Evolutionary conservation across 441 rosid genomes (phyloP).

Genomic region (Gossypium davidsonii): DNA sequence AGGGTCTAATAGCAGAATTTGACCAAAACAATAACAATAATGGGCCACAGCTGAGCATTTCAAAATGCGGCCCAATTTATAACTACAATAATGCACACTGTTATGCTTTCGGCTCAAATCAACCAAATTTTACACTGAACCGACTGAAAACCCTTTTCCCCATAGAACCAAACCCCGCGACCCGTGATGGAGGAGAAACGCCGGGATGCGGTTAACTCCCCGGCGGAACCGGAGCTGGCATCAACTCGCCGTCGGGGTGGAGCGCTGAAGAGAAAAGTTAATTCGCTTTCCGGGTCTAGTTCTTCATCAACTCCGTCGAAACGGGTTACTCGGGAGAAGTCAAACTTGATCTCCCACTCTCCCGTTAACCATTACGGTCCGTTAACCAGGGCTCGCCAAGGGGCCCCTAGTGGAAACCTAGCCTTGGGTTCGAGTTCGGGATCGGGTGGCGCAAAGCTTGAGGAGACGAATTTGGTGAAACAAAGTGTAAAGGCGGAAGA

Average conservation of each 20-base stretch:
- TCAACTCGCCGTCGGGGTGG: constrained; percentile 70
- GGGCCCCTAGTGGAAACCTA: constrained; percentile 37
- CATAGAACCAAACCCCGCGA: not conserved
- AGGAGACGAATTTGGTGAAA: constrained; percentile 27
- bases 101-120: not conserved
- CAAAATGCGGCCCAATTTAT: constrained; percentile 5
- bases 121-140: constrained; percentile 6
- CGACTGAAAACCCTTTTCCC: constrained; percentile 10
- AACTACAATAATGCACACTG: constrained; percentile 9
- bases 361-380: constrained; percentile 76
- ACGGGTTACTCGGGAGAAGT: constrained; percentile 80
- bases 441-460: constrained; percentile 34
- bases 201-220: constrained; percentile 32
- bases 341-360: constrained; percentile 40
- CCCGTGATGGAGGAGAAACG: constrained; percentile 52
- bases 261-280: constrained; percentile 59
- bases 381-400: constrained; percentile 76
- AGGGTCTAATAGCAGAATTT: no score
- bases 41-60: constrained; percentile 19
- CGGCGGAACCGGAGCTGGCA: constrained; percentile 46
- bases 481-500: constrained; percentile 32
- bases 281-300: constrained; percentile 34
- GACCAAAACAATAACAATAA: not conserved
- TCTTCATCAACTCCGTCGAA: constrained; percentile 58
- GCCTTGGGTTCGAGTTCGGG: constrained; percentile 12